Evolutionary conservation across 192 early-diverging fungal species (phyloP).

Genomic region (Cetraspora pellucida): DNA sequence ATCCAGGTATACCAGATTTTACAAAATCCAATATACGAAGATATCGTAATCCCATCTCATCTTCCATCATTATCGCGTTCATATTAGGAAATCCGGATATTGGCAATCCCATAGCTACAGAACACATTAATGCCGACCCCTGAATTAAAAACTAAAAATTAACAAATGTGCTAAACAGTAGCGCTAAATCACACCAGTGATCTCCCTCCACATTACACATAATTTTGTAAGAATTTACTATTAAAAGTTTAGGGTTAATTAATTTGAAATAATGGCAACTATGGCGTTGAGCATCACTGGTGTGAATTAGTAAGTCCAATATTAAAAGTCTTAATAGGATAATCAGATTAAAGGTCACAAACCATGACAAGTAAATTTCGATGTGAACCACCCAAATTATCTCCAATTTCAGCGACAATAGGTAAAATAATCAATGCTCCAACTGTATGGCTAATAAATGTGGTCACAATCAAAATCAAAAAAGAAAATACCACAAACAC

Average conservation of each 20-base stretch:
- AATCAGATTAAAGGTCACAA: too few species aligned
- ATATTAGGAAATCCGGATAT: conserved; percentile 97
- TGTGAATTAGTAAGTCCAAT: too few species aligned
- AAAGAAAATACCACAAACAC: conserved; percentile 77
- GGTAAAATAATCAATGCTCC: conserved; percentile 95
- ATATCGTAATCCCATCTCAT: conserved; percentile 83
- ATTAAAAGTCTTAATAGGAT: conserved; percentile 19
- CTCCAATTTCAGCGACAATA: conserved; percentile 88
- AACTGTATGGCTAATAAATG: conserved; percentile 95
- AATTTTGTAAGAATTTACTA: not conserved
- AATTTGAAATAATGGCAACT: not conserved
- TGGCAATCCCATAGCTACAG: conserved; percentile 88
- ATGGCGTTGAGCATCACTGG: not conserved
- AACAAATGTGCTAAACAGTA: too few species aligned
- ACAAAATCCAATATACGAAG: conserved; percentile 83
- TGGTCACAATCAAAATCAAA: conserved; percentile 82
- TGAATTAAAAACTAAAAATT: conserved; percentile 32
- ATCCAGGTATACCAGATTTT: conserved; percentile 75
- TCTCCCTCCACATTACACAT: not conserved
- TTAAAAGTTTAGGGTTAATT: not conserved
- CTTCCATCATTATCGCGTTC: conserved; percentile 94
- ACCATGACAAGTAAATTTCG: conserved; percentile 82
- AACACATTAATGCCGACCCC: conserved; percentile 80
- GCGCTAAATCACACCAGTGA: too few species aligned
- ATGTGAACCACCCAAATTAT: conserved; percentile 42